Evolutionary conservation across 139 green algal genomes (phyloP).

Genomic region (Micractinium sp.): DNA sequence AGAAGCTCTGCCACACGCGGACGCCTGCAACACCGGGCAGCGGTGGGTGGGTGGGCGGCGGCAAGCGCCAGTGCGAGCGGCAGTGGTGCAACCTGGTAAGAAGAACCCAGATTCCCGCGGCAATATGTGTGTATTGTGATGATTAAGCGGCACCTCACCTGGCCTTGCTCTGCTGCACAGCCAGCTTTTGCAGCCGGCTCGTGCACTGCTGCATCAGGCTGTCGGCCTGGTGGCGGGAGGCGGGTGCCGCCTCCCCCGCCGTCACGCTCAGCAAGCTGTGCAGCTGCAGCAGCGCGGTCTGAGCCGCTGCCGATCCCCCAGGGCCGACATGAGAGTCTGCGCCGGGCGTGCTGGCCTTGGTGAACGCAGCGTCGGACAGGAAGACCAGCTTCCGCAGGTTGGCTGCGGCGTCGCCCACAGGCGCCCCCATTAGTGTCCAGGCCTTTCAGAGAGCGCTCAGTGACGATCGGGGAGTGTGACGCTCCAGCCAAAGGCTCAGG

Average conservation of each 20-base stretch:
- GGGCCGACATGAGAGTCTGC: not conserved
- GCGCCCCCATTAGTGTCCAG: too few species aligned
- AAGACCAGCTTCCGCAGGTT: conserved; percentile 8
- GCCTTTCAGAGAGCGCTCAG: too few species aligned
- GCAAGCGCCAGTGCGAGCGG: not conserved
- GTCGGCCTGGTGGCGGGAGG: not conserved
- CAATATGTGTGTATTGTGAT: not conserved
- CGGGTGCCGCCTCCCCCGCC: not conserved
- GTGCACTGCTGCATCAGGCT: conserved; percentile 33
- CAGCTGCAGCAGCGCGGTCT: conserved; percentile 35
- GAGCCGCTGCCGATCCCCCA: not conserved
- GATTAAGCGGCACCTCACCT: not conserved
- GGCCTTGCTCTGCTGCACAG: conserved; percentile 16
- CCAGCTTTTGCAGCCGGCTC: not conserved
- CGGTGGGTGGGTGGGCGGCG: not conserved
- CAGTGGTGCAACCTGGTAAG: not conserved
- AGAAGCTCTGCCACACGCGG: not conserved
- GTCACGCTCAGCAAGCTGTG: conserved; percentile 37
- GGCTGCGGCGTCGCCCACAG: too few species aligned
- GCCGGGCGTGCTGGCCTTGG: not conserved
- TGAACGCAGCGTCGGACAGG: not conserved
- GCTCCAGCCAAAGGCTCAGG: too few species aligned
- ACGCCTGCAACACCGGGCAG: conserved; percentile 28
- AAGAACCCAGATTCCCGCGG: not conserved
- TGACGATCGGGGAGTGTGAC: too few species aligned